phyloP scores from a whole-genome alignment of 371 early-diverging fungal species.

The Rozella allomycis region DNA sequence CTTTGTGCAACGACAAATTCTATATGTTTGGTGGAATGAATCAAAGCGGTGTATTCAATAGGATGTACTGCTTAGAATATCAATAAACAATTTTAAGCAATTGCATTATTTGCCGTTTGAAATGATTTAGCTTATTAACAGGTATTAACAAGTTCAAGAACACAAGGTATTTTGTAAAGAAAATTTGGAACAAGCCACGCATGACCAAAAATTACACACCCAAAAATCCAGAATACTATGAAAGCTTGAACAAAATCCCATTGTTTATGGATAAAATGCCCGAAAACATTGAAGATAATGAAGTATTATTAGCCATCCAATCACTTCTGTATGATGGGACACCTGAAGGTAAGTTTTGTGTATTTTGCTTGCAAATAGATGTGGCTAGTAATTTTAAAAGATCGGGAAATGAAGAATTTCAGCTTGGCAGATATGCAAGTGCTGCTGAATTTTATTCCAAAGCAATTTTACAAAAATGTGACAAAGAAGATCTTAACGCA shows the following conservation, averaged over 20 bases:
- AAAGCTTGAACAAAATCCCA: conserved; percentile 39
- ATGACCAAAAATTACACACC: too few relatives aligned
- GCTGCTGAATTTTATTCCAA: conserved; percentile 69
- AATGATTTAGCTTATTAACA: too few relatives aligned
- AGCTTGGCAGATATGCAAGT: conserved; percentile 45
- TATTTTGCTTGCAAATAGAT: conserved; percentile 24
- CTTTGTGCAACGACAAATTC: too few relatives aligned
- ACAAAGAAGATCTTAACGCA: conserved; percentile 46
- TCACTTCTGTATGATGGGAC: conserved; percentile 75
- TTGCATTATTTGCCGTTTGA: too few relatives aligned
- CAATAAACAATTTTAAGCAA: too few relatives aligned
- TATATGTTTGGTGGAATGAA: too few relatives aligned
- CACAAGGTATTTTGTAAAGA: too few relatives aligned
- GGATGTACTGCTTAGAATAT: too few relatives aligned
- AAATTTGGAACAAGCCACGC: too few relatives aligned
- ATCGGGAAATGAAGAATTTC: conserved; percentile 81
- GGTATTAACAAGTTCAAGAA: too few relatives aligned
- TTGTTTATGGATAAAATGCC: conserved; percentile 72
- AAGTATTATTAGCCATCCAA: conserved; percentile 56
- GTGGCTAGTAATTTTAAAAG: conserved; percentile 79
- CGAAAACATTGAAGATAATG: conserved; percentile 47
- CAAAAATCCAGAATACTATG: too few relatives aligned
- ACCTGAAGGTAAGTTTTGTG: conserved; percentile 47
- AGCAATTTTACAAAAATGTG: conserved; percentile 56
- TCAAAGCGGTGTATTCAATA: too few relatives aligned